Evolutionary conservation across 176 grass and related monocot species (phyloP).

Genomic region (Dactylis glomerata): DNA sequence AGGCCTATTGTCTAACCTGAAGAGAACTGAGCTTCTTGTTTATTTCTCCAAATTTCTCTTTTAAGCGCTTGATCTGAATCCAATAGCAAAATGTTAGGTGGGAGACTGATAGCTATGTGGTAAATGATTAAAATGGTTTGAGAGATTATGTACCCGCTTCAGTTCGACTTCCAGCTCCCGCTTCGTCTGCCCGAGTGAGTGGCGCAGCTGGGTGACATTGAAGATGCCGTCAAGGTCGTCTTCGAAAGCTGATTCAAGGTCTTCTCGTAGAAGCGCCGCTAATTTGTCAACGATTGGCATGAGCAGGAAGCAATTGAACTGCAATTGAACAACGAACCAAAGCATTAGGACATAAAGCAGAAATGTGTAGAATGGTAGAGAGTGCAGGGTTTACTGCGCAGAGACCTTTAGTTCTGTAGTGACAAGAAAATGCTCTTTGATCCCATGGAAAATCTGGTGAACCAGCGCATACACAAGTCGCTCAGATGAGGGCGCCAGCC

Average conservation of each 20-base stretch:
- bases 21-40: slow-evolving; percentile 66
- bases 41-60: slow-evolving; percentile 88
- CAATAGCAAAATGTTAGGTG: slow-evolving; percentile 14
- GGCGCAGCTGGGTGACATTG: slow-evolving; percentile 60
- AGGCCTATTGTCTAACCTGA: slow-evolving; percentile 31
- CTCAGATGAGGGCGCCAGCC: slow-evolving; percentile 77
- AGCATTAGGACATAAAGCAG: background rate
- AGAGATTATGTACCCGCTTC: slow-evolving; percentile 49
- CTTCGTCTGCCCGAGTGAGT: slow-evolving; percentile 60
- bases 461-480: slow-evolving; percentile 85
- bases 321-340: slow-evolving; percentile 23
- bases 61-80: slow-evolving; percentile 73
- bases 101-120: background rate
- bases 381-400: background rate
- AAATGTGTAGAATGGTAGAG: background rate
- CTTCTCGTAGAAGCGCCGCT: slow-evolving; percentile 76
- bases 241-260: slow-evolving; percentile 73
- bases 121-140: background rate
- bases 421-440: slow-evolving; percentile 94
- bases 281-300: slow-evolving; percentile 95
- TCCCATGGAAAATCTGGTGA: slow-evolving; percentile 92
- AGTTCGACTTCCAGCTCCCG: slow-evolving; percentile 69
- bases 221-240: slow-evolving; percentile 76
- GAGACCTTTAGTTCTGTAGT: slow-evolving; percentile 87
- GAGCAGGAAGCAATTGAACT: slow-evolving; percentile 99